A percentile compares a stretch with the other conserved stretches of the same genome.
Conservation (phyloP, 495 filamentous ascomycete genomes). For the Entonaema liquescens region DNA sequence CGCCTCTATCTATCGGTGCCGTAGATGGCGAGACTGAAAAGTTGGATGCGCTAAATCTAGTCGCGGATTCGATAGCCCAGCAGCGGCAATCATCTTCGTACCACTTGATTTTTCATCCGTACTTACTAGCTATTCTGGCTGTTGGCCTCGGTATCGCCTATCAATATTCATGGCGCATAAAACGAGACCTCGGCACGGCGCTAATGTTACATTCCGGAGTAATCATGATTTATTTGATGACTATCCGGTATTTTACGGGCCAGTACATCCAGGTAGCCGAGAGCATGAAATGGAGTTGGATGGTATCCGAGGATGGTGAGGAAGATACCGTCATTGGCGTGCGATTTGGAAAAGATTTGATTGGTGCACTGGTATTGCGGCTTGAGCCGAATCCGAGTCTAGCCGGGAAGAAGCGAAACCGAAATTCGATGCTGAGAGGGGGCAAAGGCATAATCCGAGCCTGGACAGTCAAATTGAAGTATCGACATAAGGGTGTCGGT, state of each 20-base stretch:
- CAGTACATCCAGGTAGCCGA: slow-evolving; percentile 54
- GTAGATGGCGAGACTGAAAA: slow-evolving; percentile 50
- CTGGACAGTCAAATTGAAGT: slow-evolving; percentile 75
- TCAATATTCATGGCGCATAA: slow-evolving; percentile 46
- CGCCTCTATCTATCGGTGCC: slow-evolving; percentile 51
- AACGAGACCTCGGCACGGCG: slow-evolving; percentile 47
- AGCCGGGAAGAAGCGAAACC: slow-evolving; percentile 32
- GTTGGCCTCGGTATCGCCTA: slow-evolving; percentile 45
- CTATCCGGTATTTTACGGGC: slow-evolving; percentile 53
- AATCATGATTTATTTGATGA: slow-evolving; percentile 52
- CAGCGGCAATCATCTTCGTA: slow-evolving; percentile 54
- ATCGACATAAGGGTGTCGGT: slow-evolving; percentile 74
- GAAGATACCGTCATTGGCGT: slow-evolving; percentile 56
- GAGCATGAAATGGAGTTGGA: slow-evolving; percentile 50
- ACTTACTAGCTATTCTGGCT: slow-evolving; percentile 45
- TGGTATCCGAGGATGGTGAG: slow-evolving; percentile 44
- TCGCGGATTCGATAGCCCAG: slow-evolving; percentile 58
- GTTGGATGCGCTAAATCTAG: slow-evolving; percentile 52
- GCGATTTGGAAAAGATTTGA: slow-evolving; percentile 50
- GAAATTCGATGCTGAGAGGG: slow-evolving; percentile 47
- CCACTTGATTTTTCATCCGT: slow-evolving; percentile 52
- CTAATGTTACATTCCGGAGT: slow-evolving; percentile 48
- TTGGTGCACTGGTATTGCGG: slow-evolving; percentile 55
- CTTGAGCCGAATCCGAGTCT: slow-evolving; percentile 49
- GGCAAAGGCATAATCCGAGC: slow-evolving; percentile 69